Evolutionary conservation across 2,329 filamentous ascomycete genomes (phyloP).

Genomic region (Sporothrix dimorphospora): DNA sequence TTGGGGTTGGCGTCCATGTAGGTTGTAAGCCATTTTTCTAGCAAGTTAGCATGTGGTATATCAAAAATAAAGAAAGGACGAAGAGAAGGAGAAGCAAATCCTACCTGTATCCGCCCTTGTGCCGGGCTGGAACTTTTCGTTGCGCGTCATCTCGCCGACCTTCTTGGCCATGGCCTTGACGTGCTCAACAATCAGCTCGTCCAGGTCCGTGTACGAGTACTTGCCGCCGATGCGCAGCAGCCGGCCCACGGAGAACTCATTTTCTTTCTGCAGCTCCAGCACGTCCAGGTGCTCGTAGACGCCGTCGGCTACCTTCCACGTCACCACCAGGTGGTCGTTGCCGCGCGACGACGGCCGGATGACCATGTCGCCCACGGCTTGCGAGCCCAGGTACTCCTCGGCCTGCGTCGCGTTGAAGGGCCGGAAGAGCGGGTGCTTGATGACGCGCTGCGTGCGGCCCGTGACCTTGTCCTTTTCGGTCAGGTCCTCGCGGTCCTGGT

Average conservation of each 20-base stretch:
- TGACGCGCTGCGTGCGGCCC: slow-evolving; percentile 86
- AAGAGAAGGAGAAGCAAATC: background rate
- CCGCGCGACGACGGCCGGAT: slow-evolving; percentile 96
- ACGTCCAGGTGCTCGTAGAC: slow-evolving; percentile 99
- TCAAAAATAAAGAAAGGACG: background rate
- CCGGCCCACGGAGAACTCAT: slow-evolving; percentile 90
- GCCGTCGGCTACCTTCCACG: slow-evolving; percentile 95
- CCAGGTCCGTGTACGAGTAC: slow-evolving; percentile 91
- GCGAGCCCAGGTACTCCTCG: slow-evolving; percentile 87
- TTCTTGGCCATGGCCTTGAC: slow-evolving; percentile 98
- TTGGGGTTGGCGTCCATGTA: slow-evolving; percentile 96
- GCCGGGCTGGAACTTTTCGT: slow-evolving; percentile 89
- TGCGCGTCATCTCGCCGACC: slow-evolving; percentile 91
- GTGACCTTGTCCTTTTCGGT: slow-evolving; percentile 84
- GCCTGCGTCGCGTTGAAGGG: slow-evolving; percentile 91
- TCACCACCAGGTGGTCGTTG: slow-evolving; percentile 91
- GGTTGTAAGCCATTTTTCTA: slow-evolving; percentile 93
- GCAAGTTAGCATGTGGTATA: background rate
- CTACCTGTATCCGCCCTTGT: slow-evolving; percentile 81
- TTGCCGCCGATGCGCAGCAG: slow-evolving; percentile 84
- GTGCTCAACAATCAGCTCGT: slow-evolving; percentile 95
- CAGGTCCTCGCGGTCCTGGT: slow-evolving; percentile 77
- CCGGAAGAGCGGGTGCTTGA: slow-evolving; percentile 96
- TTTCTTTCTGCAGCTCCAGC: slow-evolving; percentile 94
- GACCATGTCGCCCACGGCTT: slow-evolving; percentile 85